Evolutionary conservation across 352 stramenopile species (phyloP), one percentile per base, ranked within the genome.

Genomic region (Elongisporangium senticosum): DNA sequence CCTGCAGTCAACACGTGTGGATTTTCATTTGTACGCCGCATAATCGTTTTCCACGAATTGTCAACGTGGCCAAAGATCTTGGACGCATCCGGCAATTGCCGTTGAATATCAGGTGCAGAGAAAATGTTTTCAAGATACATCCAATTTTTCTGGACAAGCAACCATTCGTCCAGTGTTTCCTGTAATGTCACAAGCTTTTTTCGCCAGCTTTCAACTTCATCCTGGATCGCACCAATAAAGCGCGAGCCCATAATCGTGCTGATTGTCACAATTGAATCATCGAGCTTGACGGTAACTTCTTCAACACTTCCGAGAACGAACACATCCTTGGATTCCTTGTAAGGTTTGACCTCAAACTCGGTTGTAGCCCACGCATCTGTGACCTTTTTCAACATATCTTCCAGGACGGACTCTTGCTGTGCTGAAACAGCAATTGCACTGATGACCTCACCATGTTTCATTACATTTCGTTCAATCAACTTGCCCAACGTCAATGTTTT

Each of bases 321-420:
- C 6, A 97, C 68, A 50, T 97, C 93, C 59, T 98, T 98, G 14
- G 84, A 79, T 20, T 98, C 93, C 58, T 98, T 98, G 71, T 98
- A 97, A 2, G 64, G 66, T 48, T 97, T 97, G 11, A 98, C 88
- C 43, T 97, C 89, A 50, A 98, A 96, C 64, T 98, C 89, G 4
- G 83, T 92, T 5, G 71, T 84, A 1, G 88, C 74, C 93, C 93
- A 98, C 7, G 75, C 83, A n/a, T 85, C 73, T 0, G 75, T 91
- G n/a, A 98, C 89, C 65, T 98, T 98, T 23, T 86, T 83, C 22
- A 98, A 84, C 89, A 97, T 97, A 59, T 93, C 89, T 59, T 98
- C 93, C 0, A 98, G 72, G 1, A 98, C 89, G 0, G 74, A 64
- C 66, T 98, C 93, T 55, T 98, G 91, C 54, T 96, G 86, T 0